Evolutionary conservation across 495 filamentous ascomycete species (phyloP), one percentile per base, ranked within the genome.

Genomic region (Xylaria cubensis): DNA sequence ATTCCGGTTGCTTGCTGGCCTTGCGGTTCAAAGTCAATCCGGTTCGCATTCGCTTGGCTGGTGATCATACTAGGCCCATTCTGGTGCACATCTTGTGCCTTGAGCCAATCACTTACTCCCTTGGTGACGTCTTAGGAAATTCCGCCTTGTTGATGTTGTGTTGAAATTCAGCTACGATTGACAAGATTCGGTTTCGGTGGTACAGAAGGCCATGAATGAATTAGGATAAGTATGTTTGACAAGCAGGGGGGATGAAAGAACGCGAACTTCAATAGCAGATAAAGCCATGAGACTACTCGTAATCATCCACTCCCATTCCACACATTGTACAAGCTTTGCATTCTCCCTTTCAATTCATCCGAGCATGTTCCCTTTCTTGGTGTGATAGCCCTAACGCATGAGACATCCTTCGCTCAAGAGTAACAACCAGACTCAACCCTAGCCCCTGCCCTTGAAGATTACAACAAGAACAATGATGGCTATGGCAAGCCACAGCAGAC

Each of bases 51-150:
- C 61, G 61, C 12, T 63, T 26, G 7, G 39, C 36, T 32, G 6
- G 4, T 34, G 32, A 19, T 13, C 59, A 44, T 44, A 50, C 44
- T 46, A 65, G 1, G 8, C 26, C 41, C 41, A 36, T 34, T 32
- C n/a, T 42, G 24, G 39, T 4, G 12, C 15, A 36, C 5, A 15
- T 50, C 12, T 15, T n/a, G 5, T 3, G 1, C 19, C 24, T 26
- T 12, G 3, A 29, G 0, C 63, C 41, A 65, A 50, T 50, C 44
- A 32, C 39, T 7, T 24, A 9, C 15, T 2, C 12, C 12, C 36
- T 7, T 13, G 61, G 13, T 64, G 61, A 64, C 61, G 61, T 44
- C 36, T 64, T 61, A 34, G 58, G 58, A 61, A 61, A 39, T 61
- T 61, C 34, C 34, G 19, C 19, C 19, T 50, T n/a, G 46, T 50